Conservation (phyloP, 176 grass and related monocot species). For the Chrysopogon serrulatus region DNA sequence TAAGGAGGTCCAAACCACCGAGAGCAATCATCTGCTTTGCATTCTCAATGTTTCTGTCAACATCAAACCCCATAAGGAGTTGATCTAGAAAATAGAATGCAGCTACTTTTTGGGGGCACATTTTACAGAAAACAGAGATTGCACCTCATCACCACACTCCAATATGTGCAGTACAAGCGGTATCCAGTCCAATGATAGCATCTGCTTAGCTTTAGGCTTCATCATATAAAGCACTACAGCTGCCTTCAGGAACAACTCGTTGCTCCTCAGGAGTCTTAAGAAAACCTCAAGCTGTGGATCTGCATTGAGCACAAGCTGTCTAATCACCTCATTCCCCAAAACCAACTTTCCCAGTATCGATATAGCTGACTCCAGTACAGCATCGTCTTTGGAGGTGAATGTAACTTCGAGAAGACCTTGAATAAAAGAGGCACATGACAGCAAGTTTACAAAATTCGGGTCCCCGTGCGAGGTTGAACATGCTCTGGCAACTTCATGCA, state of each 20-base stretch:
- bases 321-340: slow-evolving; percentile 60
- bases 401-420: slow-evolving; percentile 93
- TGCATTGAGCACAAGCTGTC: slow-evolving; percentile 85
- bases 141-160: slow-evolving; percentile 70
- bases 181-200: slow-evolving; percentile 94
- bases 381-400: slow-evolving; percentile 92
- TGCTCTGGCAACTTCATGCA: slow-evolving; percentile 68
- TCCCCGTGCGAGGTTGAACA: slow-evolving; percentile 46
- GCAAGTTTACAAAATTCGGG: slow-evolving; percentile 41
- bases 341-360: slow-evolving; percentile 74
- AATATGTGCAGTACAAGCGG: slow-evolving; percentile 71
- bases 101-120: slow-evolving; percentile 66
- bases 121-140: slow-evolving; percentile 62
- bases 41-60: slow-evolving; percentile 93
- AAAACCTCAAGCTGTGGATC: slow-evolving; percentile 97
- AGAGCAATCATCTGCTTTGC: slow-evolving; percentile 88
- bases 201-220: slow-evolving; percentile 96
- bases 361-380: slow-evolving; percentile 75
- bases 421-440: slow-evolving; percentile 72
- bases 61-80: slow-evolving; percentile 82
- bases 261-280: slow-evolving; percentile 73
- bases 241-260: slow-evolving; percentile 70
- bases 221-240: slow-evolving; percentile 77
- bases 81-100: slow-evolving; percentile 93
- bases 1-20: slow-evolving; percentile 81